Evolutionary conservation across 768 basidiomycete genomes (phyloP).

Genomic region (Leucosporidium yakuticum): DNA sequence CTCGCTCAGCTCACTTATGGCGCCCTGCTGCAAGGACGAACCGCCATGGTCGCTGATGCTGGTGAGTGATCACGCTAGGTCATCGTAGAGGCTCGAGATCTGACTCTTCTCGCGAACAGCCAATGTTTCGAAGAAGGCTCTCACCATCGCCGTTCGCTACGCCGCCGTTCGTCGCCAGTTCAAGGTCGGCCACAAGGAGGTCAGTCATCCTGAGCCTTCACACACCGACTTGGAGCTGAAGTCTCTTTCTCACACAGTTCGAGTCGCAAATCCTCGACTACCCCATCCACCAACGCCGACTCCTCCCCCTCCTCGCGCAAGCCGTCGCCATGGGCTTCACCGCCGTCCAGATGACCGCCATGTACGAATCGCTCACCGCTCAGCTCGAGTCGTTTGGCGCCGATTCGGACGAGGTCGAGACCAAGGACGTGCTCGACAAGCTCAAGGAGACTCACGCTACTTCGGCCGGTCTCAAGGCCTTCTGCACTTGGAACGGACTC

Average conservation of each 20-base stretch:
- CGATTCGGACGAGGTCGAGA: slow-evolving; percentile 40
- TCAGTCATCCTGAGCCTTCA: slow-evolving; percentile 14
- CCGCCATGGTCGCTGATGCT: slow-evolving; percentile 35
- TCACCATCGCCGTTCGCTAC: slow-evolving; percentile 49
- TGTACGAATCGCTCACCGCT: slow-evolving; percentile 35
- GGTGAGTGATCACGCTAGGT: slow-evolving; percentile 20
- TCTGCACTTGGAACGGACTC: slow-evolving; percentile 49
- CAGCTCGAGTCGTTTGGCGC: slow-evolving; percentile 36
- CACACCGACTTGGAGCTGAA: not conserved
- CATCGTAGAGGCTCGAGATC: slow-evolving; percentile 41
- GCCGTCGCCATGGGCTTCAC: slow-evolving; percentile 42
- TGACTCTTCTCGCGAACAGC: slow-evolving; percentile 14
- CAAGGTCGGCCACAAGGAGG: slow-evolving; percentile 44
- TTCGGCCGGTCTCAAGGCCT: slow-evolving; percentile 48
- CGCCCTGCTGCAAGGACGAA: slow-evolving; percentile 45
- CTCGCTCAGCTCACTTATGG: slow-evolving; percentile 49
- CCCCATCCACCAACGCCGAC: slow-evolving; percentile 45
- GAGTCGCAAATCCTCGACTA: slow-evolving; percentile 49
- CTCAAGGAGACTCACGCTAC: slow-evolving; percentile 50
- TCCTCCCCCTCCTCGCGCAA: slow-evolving; percentile 41
- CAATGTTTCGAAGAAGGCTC: slow-evolving; percentile 47
- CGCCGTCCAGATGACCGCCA: slow-evolving; percentile 35
- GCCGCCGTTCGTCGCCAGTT: slow-evolving; percentile 48
- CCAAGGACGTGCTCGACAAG: slow-evolving; percentile 46
- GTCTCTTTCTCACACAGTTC: slow-evolving; percentile 27